Evolutionary conservation across 192 early-diverging fungal genomes (phyloP).

Genomic region (Neocallimastix lanati): DNA sequence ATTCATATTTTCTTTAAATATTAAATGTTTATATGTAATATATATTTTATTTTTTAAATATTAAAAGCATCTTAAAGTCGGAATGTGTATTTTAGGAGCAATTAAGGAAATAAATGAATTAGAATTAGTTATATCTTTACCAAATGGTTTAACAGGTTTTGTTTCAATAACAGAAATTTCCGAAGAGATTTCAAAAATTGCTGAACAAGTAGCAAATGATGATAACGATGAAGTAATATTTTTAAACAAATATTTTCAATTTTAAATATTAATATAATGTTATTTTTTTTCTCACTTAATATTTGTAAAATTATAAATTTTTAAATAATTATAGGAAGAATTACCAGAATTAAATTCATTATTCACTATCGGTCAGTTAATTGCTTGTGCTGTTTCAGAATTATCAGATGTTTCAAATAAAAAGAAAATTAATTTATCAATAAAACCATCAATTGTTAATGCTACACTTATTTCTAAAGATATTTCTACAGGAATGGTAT

Average conservation of each 20-base stretch:
- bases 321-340: constrained; percentile 15
- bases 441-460: constrained; percentile 67
- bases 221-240: constrained; percentile 12
- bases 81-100: constrained; percentile 38
- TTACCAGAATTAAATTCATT: constrained; percentile 47
- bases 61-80: neutral
- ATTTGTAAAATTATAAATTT: too few species aligned
- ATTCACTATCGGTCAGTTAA: constrained; percentile 70
- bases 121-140: constrained; percentile 64
- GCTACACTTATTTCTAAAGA: constrained; percentile 39
- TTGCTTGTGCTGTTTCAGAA: constrained; percentile 50
- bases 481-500: constrained; percentile 48
- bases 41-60: too few species aligned
- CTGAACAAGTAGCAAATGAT: constrained; percentile 34
- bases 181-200: constrained; percentile 30
- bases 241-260: too few species aligned
- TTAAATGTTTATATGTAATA: too few species aligned
- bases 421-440: constrained; percentile 50
- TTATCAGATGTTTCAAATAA: constrained; percentile 14
- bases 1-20: too few species aligned
- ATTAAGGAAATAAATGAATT: constrained; percentile 62
- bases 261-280: too few species aligned
- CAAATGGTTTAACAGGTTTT: constrained; percentile 62
- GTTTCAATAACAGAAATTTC: constrained; percentile 82
- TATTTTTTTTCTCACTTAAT: too few species aligned